Conservation (phyloP, 441 rosid genomes). For the Eutrema salsugineum region DNA sequence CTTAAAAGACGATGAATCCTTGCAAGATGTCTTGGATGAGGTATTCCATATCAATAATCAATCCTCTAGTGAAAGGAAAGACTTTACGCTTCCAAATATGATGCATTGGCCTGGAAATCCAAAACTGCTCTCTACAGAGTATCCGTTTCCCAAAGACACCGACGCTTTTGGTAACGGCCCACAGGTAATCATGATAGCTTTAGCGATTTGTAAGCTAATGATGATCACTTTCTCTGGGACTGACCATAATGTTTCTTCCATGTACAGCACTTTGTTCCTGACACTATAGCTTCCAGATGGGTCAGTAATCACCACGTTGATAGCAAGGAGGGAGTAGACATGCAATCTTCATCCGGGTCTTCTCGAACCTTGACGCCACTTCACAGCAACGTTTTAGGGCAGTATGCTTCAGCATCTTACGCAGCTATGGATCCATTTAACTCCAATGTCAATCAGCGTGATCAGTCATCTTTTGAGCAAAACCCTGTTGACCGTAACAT, state of each 20-base stretch:
- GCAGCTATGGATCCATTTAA: conserved; percentile 40
- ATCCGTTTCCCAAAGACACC: conserved; percentile 22
- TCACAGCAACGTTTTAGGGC: conserved; percentile 28
- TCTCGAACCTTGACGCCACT: conserved; percentile 19
- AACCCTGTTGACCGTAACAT: conserved; percentile 27
- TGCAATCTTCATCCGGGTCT: conserved; percentile 35
- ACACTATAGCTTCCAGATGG: conserved; percentile 28
- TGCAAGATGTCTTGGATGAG: conserved; percentile 51
- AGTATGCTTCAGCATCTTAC: conserved; percentile 35
- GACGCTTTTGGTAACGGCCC: conserved; percentile 13
- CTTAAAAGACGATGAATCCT: conserved; percentile 54
- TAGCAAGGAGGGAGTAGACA: conserved; percentile 33
- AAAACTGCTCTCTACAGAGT: conserved; percentile 18
- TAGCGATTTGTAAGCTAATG: background rate
- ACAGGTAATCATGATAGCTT: conserved; percentile 39
- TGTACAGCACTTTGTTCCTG: conserved; percentile 28
- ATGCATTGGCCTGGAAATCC: conserved; percentile 27
- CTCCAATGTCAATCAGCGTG: conserved; percentile 29
- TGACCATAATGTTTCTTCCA: conserved; percentile 14
- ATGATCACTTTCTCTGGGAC: background rate
- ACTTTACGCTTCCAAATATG: conserved; percentile 25
- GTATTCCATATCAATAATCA: conserved; percentile 45
- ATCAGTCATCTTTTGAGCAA: conserved; percentile 31
- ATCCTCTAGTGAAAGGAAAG: conserved; percentile 37
- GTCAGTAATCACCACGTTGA: conserved; percentile 30